These are phyloP conservation scores for Komagataea norvegica DNA, from an alignment of 1,139 yeast species.

Conservation along the genomic window DNA sequence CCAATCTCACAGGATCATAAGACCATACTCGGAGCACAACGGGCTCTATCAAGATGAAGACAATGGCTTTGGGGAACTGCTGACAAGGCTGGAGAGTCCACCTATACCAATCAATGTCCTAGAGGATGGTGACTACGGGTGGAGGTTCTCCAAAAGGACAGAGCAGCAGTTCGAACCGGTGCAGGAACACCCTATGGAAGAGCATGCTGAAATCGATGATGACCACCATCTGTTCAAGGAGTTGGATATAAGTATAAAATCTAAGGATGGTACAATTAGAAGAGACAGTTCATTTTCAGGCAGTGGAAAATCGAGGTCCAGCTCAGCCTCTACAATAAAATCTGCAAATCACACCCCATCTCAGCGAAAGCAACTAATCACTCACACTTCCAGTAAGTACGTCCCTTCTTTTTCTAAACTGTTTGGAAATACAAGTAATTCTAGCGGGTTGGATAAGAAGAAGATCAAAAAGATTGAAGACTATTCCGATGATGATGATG, in stretches of 20 bases:
- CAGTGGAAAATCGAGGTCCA: constrained; percentile 1
- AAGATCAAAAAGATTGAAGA: not conserved
- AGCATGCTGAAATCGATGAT: not conserved
- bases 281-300: too few species aligned
- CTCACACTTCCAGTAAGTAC: constrained; percentile 13
- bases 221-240: not conserved
- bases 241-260: too few species aligned
- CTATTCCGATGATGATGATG: constrained; percentile 1
- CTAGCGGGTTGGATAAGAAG: constrained; percentile 13
- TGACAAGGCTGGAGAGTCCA: constrained; percentile 23
- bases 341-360: not conserved
- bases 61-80: constrained; percentile 10
- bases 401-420: constrained; percentile 23
- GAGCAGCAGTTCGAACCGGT: not conserved
- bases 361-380: not conserved
- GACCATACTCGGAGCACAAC: constrained; percentile 15
- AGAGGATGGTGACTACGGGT: constrained; percentile 18
- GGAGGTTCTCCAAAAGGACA: constrained; percentile 5
- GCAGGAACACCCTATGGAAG: not conserved
- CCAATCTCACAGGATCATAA: constrained; percentile 21
- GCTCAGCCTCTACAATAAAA: constrained; percentile 17
- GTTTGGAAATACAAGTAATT: constrained; percentile 20
- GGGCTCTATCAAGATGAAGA: constrained; percentile 7
- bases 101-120: constrained; percentile 29
- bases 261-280: too few species aligned